A percentile compares a stretch with the other conserved stretches of the same genome.
Conservation (phyloP, 192 early-diverging fungal genomes). For the Coemansia sp. region DNA sequence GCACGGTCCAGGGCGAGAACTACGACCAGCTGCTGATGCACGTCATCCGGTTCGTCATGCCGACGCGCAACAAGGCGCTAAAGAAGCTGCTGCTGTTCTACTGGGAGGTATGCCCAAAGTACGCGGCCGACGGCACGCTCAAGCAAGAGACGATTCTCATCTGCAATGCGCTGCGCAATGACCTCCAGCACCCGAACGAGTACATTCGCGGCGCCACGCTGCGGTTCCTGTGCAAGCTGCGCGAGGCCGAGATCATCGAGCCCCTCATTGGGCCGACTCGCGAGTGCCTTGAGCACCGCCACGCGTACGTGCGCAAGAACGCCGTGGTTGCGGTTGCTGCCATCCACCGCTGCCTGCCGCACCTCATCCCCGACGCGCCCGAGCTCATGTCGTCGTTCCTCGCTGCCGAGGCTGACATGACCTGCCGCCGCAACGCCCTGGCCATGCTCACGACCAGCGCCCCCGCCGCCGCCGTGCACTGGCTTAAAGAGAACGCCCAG, state of each 20-base stretch:
- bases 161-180: slow-evolving; percentile 94
- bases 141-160: slow-evolving; percentile 97
- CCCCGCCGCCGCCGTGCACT: slow-evolving; percentile 81
- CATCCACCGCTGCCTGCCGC: slow-evolving; percentile 88
- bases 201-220: slow-evolving; percentile 94
- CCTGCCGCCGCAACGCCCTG: slow-evolving; percentile 92
- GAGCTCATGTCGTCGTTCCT: slow-evolving; percentile 82
- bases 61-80: slow-evolving; percentile 92
- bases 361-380: slow-evolving; percentile 94
- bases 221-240: slow-evolving; percentile 93
- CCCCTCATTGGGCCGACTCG: slow-evolving; percentile 89
- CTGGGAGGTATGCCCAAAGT: slow-evolving; percentile 97
- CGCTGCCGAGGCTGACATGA: slow-evolving; percentile 84
- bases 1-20: slow-evolving; percentile 94
- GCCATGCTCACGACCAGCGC: slow-evolving; percentile 86
- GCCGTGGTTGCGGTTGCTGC: slow-evolving; percentile 92
- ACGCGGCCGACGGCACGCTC: slow-evolving; percentile 86
- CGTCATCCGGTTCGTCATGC: slow-evolving; percentile 97
- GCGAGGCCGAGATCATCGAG: slow-evolving; percentile 93
- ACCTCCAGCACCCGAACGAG: slow-evolving; percentile 98
- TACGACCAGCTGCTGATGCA: slow-evolving; percentile 92
- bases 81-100: slow-evolving; percentile 98
- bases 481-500: slow-evolving; percentile 71
- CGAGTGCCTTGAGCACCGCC: slow-evolving; percentile 91
- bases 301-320: slow-evolving; percentile 98